Conservation (phyloP, 1,139 yeast species). For the Saccharomyces hybrid region DNA sequence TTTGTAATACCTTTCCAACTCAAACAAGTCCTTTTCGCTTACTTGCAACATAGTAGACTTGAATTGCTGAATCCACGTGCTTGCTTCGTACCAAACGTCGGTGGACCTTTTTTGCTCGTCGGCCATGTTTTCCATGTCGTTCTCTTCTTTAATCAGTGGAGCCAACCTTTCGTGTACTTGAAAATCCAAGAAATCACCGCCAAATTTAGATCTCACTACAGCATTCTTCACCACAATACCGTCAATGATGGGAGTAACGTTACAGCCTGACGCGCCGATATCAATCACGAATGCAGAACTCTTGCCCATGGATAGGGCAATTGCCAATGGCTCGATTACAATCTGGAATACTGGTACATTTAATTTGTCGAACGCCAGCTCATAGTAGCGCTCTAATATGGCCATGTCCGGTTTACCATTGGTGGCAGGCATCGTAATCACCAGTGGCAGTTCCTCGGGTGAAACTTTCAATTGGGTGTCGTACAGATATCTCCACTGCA, state of each 20-base stretch:
- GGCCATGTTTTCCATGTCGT: background rate
- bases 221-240: conserved; percentile 61
- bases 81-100: conserved; percentile 22
- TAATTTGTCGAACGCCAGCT: conserved; percentile 57
- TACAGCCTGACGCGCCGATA: conserved; percentile 52
- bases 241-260: conserved; percentile 64
- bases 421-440: conserved; percentile 57
- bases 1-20: conserved; percentile 22
- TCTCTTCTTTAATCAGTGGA: background rate
- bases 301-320: conserved; percentile 61
- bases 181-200: conserved; percentile 61
- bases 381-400: conserved; percentile 38
- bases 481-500: conserved; percentile 55
- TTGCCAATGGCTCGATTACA: conserved; percentile 62
- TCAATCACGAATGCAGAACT: conserved; percentile 64
- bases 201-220: conserved; percentile 52
- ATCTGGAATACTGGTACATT: conserved; percentile 62
- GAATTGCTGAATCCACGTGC: conserved; percentile 30
- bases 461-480: conserved; percentile 39
- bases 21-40: conserved; percentile 26
- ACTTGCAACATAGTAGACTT: conserved; percentile 24
- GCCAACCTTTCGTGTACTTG: conserved; percentile 37
- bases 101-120: conserved; percentile 6
- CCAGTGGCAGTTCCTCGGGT: conserved; percentile 52
- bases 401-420: conserved; percentile 36